Percentiles rank a stretch among this genome's conserved stretches.
Evolutionary conservation across 1,139 yeast genomes (phyloP).

Genomic region (Debaryomycetaceae sp.): DNA sequence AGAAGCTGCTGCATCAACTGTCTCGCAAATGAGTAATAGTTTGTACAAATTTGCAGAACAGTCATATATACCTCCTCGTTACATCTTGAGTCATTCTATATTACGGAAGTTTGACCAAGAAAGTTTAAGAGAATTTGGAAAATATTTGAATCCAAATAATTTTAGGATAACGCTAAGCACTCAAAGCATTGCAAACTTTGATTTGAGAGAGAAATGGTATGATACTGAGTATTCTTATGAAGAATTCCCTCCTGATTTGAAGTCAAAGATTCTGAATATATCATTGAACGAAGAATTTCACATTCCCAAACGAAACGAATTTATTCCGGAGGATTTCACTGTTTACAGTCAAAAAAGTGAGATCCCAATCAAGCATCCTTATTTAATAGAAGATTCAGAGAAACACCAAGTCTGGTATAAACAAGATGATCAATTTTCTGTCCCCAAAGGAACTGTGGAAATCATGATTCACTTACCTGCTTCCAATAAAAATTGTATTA

Average conservation of each 20-base stretch:
- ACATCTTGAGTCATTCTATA: constrained; percentile 56
- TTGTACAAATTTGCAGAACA: constrained; percentile 39
- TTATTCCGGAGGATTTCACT: constrained; percentile 74
- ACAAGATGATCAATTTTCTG: constrained; percentile 84
- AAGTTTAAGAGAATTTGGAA: constrained; percentile 49
- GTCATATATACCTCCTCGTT: constrained; percentile 57
- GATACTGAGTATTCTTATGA: constrained; percentile 72
- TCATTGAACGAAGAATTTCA: constrained; percentile 42
- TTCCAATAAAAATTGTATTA: constrained; percentile 53
- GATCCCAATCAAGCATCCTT: constrained; percentile 34
- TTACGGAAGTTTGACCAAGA: constrained; percentile 57
- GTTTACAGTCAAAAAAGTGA: constrained; percentile 44
- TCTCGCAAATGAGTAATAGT: constrained; percentile 44
- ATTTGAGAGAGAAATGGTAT: constrained; percentile 74
- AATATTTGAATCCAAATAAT: constrained; percentile 53
- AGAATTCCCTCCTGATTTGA: constrained; percentile 39
- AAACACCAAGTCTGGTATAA: constrained; percentile 72
- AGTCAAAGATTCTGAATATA: constrained; percentile 27
- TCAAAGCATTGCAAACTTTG: constrained; percentile 40
- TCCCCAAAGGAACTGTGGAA: constrained; percentile 78
- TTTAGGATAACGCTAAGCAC: constrained; percentile 60
- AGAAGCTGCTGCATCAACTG: constrained; percentile 58
- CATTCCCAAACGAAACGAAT: constrained; percentile 71
- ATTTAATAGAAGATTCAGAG: constrained; percentile 30
- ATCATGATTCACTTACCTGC: constrained; percentile 66